Base-by-base conservation (phyloP, 371 early-diverging fungal species). In the Syncephalastrum sp. region DNA sequence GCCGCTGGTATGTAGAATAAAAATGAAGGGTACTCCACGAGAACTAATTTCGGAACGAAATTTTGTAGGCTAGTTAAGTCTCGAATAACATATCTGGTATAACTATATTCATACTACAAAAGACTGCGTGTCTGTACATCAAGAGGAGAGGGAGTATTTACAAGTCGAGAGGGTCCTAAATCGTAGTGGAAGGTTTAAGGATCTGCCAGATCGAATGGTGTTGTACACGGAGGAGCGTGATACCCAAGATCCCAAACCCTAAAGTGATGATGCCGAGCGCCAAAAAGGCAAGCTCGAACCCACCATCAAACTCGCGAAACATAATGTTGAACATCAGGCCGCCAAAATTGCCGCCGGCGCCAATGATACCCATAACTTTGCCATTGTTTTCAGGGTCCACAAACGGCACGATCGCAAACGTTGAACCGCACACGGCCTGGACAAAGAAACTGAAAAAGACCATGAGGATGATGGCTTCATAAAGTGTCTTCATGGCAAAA, bases 401-500 rank as follows among this genome's bases (percentile, higher is more conserved):
- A 45, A 56, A 50, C 8, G 61, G 60, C 29, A 64, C 57, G 54
- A 67, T 27, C 17, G 66, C 69, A 60, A 72, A 68, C 1, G 63
- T 68, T 3, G 70, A 53, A 21, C 78, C 72, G 47, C 68, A 55
- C 13, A 50, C 59, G 52, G 50, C 68, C 53, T 79, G 75, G n/a
- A 72, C 69, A 64, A 67, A 80, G 60, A 59, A 70, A 49, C 71
- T 73, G 64, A 77, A 73, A 16, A 69, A 24, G 14, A 74, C 55
- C 65, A 79, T 59, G 16, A 74, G 38, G 13, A 56, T 51, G 56
- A 81, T 62, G 6, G 82, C 44, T 3, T 60, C 59, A 13, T 50
- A 24, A 50, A 74, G 29, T 38, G 47, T 33, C 56, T 60, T 50
- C 44, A 68, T 59, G 52, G 58, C 16, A 49, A 59, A 56, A 19